A percentile compares a stretch with the other conserved stretches of the same genome.
Conservation (phyloP, 441 rosid genomes). For the Viola pubescens region DNA sequence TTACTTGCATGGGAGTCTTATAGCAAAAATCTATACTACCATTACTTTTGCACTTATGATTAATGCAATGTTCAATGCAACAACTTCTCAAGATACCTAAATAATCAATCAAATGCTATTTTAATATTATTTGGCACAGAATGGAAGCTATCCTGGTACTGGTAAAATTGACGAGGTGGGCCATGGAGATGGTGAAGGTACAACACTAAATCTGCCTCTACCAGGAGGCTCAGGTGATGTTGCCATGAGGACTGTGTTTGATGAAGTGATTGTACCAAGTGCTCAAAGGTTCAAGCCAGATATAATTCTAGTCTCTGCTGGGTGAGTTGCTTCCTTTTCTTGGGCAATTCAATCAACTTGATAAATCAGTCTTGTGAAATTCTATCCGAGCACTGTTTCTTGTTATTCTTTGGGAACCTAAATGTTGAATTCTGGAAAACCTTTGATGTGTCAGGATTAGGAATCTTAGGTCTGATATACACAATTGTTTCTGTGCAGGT, state of each 20-base stretch:
- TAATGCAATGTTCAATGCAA: slow-evolving; percentile 1
- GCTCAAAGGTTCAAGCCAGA: slow-evolving; percentile 89
- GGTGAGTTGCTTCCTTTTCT: slow-evolving; percentile 40
- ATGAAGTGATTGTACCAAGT: slow-evolving; percentile 82
- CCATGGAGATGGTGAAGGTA: slow-evolving; percentile 77
- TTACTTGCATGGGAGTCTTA: background rate
- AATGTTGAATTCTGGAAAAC: no score
- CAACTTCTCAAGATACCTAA: background rate
- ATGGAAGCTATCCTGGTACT: slow-evolving; percentile 94
- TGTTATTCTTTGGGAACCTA: no score
- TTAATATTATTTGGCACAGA: slow-evolving; percentile 29
- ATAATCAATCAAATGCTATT: slow-evolving; percentile 9
- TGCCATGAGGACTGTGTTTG: slow-evolving; percentile 77
- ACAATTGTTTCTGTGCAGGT: slow-evolving; percentile 28
- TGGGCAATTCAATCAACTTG: background rate
- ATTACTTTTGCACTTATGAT: background rate
- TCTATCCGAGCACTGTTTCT: background rate
- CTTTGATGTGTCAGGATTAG: no score
- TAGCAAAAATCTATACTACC: background rate
- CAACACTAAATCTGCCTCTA: slow-evolving; percentile 76
- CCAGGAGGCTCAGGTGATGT: slow-evolving; percentile 92
- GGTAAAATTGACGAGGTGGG: slow-evolving; percentile 78
- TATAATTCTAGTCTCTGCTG: slow-evolving; percentile 87
- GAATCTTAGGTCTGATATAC: no score
- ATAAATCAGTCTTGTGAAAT: background rate